A percentile compares a stretch with the other conserved stretches of the same genome.
phyloP scores from a whole-genome alignment of 306 rosid genomes.

The Lathyrus sativus region DNA sequence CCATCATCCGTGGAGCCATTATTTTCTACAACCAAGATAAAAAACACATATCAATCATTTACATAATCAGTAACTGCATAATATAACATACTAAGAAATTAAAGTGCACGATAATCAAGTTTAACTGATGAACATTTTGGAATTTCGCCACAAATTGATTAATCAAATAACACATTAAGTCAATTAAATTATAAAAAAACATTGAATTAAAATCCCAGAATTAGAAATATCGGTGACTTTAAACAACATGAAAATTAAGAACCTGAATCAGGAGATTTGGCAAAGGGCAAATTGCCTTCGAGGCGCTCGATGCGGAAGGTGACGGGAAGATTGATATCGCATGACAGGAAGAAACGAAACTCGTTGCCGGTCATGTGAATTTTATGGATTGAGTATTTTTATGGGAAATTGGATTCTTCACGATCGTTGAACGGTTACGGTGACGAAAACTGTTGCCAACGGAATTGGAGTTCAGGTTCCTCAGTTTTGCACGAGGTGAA shows the following conservation, averaged over 20 bases:
- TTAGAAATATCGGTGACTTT: constrained; percentile 27
- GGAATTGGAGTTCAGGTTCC: constrained; percentile 21
- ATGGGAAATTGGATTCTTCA: neutral
- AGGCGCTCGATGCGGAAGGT: constrained; percentile 78
- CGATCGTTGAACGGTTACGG: constrained; percentile 2
- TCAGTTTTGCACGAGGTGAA: constrained; percentile 17
- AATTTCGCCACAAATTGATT: neutral
- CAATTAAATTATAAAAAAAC: neutral
- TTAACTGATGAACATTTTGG: constrained; percentile 3
- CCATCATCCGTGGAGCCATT: constrained; percentile 61
- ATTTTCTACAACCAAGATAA: constrained; percentile 46
- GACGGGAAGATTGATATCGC: constrained; percentile 91
- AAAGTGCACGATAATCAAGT: neutral
- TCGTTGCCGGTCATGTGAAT: constrained; percentile 74
- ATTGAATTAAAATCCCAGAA: constrained; percentile 6
- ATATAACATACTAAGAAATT: constrained; percentile 1
- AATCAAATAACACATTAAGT: neutral
- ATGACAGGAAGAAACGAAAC: constrained; percentile 93
- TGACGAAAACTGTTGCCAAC: neutral
- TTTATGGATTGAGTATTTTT: neutral
- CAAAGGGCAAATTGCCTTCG: constrained; percentile 69
- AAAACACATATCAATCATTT: neutral
- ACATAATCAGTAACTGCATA: neutral
- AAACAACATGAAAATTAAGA: neutral
- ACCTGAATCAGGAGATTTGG: constrained; percentile 61